Percentiles rank a stretch among this genome's conserved stretches.
Evolutionary conservation across 176 grass and related monocot genomes (phyloP).

Genomic region (Elymus sibiricus): DNA sequence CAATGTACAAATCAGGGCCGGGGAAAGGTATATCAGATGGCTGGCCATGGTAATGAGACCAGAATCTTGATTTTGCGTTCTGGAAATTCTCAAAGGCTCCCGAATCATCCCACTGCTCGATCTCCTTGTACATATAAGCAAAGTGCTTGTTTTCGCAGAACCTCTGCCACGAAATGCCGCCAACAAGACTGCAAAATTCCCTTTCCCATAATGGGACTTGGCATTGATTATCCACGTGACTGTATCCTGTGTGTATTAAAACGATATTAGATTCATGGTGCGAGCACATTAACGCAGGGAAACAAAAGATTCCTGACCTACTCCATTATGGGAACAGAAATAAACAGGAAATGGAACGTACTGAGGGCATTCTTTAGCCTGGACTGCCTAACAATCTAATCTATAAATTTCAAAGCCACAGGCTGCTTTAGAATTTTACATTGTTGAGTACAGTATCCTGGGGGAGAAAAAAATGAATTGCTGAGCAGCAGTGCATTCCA

Average conservation of each 20-base stretch:
- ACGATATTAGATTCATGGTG: slow-evolving; percentile 1
- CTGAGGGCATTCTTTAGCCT: background rate
- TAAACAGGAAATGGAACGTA: background rate
- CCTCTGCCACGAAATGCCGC: slow-evolving; percentile 40
- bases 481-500: background rate
- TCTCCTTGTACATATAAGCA: slow-evolving; percentile 17
- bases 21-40: slow-evolving; percentile 35
- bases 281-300: background rate
- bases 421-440: background rate
- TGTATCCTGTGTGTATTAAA: slow-evolving; percentile 24
- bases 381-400: background rate
- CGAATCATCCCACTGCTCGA: slow-evolving; percentile 50
- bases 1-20: slow-evolving; percentile 37
- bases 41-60: slow-evolving; percentile 31
- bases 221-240: background rate
- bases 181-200: slow-evolving; percentile 49
- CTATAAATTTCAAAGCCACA: background rate
- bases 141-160: slow-evolving; percentile 45
- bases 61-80: slow-evolving; percentile 40
- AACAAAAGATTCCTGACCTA: background rate
- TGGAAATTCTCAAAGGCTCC: slow-evolving; percentile 39
- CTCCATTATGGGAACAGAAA: slow-evolving; percentile 14
- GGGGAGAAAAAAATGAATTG: background rate
- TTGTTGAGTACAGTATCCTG: background rate
- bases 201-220: slow-evolving; percentile 56